phyloP scores from a whole-genome alignment of 176 grass and related monocot species.

The Lolium rigidum region DNA sequence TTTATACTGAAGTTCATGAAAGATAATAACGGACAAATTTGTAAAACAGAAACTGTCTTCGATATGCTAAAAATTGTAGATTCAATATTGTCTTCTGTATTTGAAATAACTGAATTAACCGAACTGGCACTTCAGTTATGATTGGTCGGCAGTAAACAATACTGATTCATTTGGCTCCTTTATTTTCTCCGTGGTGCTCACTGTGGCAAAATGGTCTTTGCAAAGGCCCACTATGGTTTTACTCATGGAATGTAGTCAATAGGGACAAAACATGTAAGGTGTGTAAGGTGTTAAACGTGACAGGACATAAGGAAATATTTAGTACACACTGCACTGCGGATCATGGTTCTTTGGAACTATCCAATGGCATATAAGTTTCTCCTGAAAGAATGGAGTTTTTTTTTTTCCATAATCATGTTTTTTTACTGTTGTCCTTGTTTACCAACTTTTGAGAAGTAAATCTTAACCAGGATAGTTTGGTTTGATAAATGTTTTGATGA shows the following conservation, averaged over 20 bases:
- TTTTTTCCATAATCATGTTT: slow-evolving; percentile 5
- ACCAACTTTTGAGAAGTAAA: slow-evolving; percentile 21
- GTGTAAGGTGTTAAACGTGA: not conserved
- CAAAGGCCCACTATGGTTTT: not conserved
- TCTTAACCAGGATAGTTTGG: not conserved
- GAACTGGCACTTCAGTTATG: slow-evolving; percentile 8
- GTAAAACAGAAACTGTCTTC: not conserved
- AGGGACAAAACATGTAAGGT: not conserved
- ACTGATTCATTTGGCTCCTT: not conserved
- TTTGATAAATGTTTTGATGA: slow-evolving; percentile 22
- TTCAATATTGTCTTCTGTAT: not conserved
- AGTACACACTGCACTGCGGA: not conserved
- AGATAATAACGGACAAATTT: not conserved
- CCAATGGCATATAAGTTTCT: not conserved
- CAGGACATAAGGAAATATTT: not conserved
- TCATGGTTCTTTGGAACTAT: not conserved
- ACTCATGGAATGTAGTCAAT: slow-evolving; percentile 9
- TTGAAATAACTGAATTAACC: not conserved
- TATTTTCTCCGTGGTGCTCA: not conserved
- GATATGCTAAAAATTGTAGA: slow-evolving; percentile 21
- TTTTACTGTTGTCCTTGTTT: not conserved
- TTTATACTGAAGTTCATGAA: not conserved
- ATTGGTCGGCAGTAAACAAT: not conserved
- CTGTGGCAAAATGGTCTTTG: not conserved
- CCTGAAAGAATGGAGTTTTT: not conserved